Evolutionary conservation across 2,329 filamentous ascomycete genomes (phyloP), one percentile per base, ranked within the genome.

Genomic region (Spiromastix sp.): DNA sequence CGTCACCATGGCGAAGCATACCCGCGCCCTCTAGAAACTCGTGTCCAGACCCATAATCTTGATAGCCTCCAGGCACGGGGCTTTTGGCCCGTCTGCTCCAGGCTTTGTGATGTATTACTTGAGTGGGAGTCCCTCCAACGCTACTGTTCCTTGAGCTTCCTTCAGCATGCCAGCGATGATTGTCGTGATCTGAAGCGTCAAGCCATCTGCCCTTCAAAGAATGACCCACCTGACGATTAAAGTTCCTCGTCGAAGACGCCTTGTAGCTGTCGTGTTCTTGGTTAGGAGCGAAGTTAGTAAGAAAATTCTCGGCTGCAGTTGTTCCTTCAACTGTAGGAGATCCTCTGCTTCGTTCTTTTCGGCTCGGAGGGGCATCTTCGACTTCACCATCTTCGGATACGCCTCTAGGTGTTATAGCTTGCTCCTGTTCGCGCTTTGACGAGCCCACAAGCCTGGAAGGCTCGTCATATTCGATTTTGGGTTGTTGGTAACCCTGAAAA

Each of bases 361-460:
- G 37, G 10, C 37, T 32, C 5, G 40, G 27, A 12, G 26, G 33
- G 28, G 45, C 30, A 17, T 50, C 47, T 25, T 46, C 44, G 7
- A 60, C 42, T 40, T 61, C 57, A 5, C 56, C 56, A 45, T 62
- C 57, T 42, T 61, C 57, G 4, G 57, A 60, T n/a, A 45, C 44
- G 22, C 46, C 48, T 11, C 52, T 50, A 11, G n/a, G n/a, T n/a
- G n/a, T n/a, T n/a, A n/a, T 3, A 21, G 26, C 5, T 21, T 5
- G 22, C 8, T 12, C 8, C 22, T 12, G 22, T 25, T 25, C 22
- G 8, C 8, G 22, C 22, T 25, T 25, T 25, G 22, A 25, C 22
- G 22, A n/a, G 22, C 8, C 22, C n/a, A n/a, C n/a, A n/a, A n/a
- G n/a, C n/a, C n/a, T n/a, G n/a, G n/a, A n/a, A n/a, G n/a, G n/a